A percentile compares a stretch with the other conserved stretches of the same genome.
phyloP scores from a whole-genome alignment of 2,329 filamentous ascomycete genomes.

The Penicillium capsulatum region DNA sequence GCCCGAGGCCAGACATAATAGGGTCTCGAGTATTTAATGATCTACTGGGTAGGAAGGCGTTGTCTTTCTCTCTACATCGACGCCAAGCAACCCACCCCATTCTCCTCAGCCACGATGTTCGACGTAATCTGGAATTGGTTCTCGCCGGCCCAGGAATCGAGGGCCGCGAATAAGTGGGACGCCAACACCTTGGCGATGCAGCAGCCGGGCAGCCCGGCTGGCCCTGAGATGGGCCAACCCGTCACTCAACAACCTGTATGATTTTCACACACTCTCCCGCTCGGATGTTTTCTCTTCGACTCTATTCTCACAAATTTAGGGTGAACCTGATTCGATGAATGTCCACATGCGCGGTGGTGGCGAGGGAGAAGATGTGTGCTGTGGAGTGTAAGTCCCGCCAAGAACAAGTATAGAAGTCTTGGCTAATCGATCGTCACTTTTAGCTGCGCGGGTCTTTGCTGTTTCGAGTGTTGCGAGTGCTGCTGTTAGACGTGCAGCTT shows the following conservation, averaged over 20 bases:
- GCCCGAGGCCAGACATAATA: too few species aligned
- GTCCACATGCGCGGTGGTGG: slow-evolving; percentile 14
- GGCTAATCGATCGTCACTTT: background rate
- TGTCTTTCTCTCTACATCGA: background rate
- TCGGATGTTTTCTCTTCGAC: background rate
- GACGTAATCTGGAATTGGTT: slow-evolving; percentile 10
- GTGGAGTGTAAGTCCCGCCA: slow-evolving; percentile 15
- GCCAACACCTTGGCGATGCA: slow-evolving; percentile 11
- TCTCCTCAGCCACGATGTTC: slow-evolving; percentile 7
- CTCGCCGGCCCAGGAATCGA: slow-evolving; percentile 4
- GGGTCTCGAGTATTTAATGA: too few species aligned
- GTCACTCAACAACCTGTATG: slow-evolving; percentile 11
- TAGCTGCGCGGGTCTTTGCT: slow-evolving; percentile 14
- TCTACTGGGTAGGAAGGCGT: too few species aligned
- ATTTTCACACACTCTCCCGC: background rate
- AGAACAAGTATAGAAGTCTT: too few species aligned
- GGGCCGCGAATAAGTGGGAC: slow-evolving; percentile 9
- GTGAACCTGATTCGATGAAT: slow-evolving; percentile 6
- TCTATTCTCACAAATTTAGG: background rate
- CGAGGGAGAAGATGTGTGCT: slow-evolving; percentile 14
- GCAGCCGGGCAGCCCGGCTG: slow-evolving; percentile 9
- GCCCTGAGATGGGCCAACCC: slow-evolving; percentile 9
- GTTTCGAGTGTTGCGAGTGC: slow-evolving; percentile 12
- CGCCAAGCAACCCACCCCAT: too few species aligned
- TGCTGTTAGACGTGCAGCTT: slow-evolving; percentile 1